Conservation (phyloP, 139 green algal species). For the Zygnema circumcarinatum region DNA sequence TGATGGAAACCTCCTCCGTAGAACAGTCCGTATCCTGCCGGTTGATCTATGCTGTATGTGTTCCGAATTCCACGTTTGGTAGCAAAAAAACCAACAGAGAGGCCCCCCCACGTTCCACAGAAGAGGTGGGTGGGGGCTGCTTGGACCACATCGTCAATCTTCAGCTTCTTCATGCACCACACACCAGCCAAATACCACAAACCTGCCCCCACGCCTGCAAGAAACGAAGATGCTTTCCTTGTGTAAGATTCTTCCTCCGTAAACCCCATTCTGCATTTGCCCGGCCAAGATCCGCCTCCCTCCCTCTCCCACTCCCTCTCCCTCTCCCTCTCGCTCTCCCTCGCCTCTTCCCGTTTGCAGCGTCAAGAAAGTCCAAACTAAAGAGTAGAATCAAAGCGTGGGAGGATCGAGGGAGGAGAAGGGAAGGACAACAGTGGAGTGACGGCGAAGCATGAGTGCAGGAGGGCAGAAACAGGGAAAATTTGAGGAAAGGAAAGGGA, state of each 20-base stretch:
- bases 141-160: conserved; percentile 76
- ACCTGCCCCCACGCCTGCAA: conserved; percentile 58
- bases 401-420: not conserved
- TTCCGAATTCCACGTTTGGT: conserved; percentile 18
- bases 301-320: not conserved
- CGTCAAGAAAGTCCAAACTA: not conserved
- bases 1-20: conserved; percentile 51
- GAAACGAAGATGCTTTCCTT: too few species aligned
- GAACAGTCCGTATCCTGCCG: conserved; percentile 49
- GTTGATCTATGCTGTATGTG: conserved; percentile 29
- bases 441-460: not conserved
- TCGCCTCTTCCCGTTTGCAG: not conserved
- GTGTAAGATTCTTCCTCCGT: too few species aligned
- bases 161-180: conserved; percentile 47
- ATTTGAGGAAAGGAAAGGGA: not conserved
- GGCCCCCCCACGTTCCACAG: conserved; percentile 55
- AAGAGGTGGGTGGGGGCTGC: conserved; percentile 77
- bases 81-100: conserved; percentile 62
- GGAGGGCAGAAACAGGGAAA: not conserved
- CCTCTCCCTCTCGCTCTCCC: not conserved
- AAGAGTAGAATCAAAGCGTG: not conserved
- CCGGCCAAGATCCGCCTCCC: not conserved
- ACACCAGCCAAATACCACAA: conserved; percentile 18
- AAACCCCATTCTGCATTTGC: too few species aligned
- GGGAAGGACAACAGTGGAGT: not conserved